phyloP scores from a whole-genome alignment of 768 basidiomycete genomes.

The Tricholoma furcatifolium region DNA sequence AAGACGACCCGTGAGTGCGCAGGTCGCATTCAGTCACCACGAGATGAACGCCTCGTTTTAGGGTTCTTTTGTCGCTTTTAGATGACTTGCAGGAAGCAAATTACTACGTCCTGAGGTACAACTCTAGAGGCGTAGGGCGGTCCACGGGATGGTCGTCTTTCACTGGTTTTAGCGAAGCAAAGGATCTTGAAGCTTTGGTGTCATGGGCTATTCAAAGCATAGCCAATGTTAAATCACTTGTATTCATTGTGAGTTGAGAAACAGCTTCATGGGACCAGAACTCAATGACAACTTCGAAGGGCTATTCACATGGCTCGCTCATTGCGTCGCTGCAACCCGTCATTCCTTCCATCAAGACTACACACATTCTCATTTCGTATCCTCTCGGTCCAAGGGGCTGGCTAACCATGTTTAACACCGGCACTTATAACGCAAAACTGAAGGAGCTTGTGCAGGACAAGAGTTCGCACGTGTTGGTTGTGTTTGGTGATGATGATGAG shows the following conservation, averaged over 20 bases:
- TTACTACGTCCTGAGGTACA: conserved; percentile 68
- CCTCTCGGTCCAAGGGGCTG: conserved; percentile 66
- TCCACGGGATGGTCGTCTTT: conserved; percentile 75
- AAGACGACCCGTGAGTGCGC: conserved; percentile 71
- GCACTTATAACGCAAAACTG: conserved; percentile 52
- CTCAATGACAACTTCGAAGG: conserved; percentile 39
- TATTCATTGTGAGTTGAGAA: conserved; percentile 55
- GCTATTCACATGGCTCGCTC: conserved; percentile 81
- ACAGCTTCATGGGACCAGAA: background rate
- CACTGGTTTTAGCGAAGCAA: conserved; percentile 66
- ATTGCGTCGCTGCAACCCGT: conserved; percentile 66
- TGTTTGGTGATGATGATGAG: conserved; percentile 70
- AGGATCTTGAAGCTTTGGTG: conserved; percentile 66
- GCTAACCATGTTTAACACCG: conserved; percentile 67
- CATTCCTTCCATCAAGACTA: conserved; percentile 48
- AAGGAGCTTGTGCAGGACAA: conserved; percentile 45
- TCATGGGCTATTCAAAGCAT: conserved; percentile 49
- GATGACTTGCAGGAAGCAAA: conserved; percentile 39
- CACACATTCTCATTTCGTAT: conserved; percentile 74
- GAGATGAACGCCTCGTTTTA: conserved; percentile 20
- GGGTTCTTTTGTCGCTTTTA: conserved; percentile 44
- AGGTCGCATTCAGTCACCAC: background rate
- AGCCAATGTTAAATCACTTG: conserved; percentile 45
- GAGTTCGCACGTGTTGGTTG: conserved; percentile 52
- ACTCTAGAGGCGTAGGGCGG: conserved; percentile 74